Percentiles rank a stretch among this genome's conserved stretches.
These are phyloP conservation scores for Lepidium aucheri DNA, from an alignment of 345 rosid species.

Conservation along the genomic window DNA sequence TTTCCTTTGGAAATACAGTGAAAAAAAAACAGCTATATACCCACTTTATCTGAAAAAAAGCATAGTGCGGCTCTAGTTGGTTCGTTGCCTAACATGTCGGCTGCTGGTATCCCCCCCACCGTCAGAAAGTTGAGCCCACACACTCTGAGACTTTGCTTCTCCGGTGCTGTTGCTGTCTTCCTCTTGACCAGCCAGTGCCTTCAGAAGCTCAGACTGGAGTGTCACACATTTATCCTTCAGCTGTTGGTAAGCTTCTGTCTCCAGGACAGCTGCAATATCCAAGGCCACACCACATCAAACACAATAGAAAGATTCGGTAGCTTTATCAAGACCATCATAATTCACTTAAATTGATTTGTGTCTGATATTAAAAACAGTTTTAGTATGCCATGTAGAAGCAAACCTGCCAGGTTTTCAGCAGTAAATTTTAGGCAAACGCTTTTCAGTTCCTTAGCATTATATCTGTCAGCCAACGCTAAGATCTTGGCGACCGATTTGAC, in stretches of 20 bases:
- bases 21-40: conserved; percentile 10
- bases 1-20: not conserved
- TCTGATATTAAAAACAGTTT: not conserved
- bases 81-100: conserved; percentile 67
- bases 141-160: conserved; percentile 67
- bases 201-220: conserved; percentile 70
- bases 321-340: not conserved
- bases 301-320: not conserved
- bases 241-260: conserved; percentile 77
- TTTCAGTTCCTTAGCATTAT: conserved; percentile 69
- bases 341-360: not conserved
- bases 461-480: conserved; percentile 87
- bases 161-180: conserved; percentile 51
- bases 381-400: conserved; percentile 21
- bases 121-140: conserved; percentile 82
- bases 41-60: conserved; percentile 14
- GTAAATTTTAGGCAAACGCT: conserved; percentile 63
- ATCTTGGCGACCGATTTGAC: conserved; percentile 76
- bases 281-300: not conserved
- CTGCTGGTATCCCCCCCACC: conserved; percentile 57
- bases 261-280: conserved; percentile 60
- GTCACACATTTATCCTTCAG: conserved; percentile 74
- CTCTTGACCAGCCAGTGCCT: conserved; percentile 76
- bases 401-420: conserved; percentile 84
- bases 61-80: conserved; percentile 17